These are phyloP conservation scores for Vachellia pachyceras DNA, from an alignment of 306 rosid genomes.

Conservation along the genomic window DNA sequence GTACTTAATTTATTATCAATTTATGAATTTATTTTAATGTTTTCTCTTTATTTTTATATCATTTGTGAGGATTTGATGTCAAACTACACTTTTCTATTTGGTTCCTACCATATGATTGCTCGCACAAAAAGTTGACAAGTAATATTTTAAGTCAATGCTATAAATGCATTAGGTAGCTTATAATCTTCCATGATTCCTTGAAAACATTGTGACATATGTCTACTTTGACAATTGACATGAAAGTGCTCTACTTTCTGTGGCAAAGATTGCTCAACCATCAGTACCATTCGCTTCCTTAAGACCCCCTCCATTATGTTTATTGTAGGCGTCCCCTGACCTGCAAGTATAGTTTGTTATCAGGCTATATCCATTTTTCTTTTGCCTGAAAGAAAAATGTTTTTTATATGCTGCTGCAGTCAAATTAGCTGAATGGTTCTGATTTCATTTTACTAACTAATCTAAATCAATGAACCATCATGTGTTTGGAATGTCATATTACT, in stretches of 20 bases:
- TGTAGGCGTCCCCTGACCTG: background rate
- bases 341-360: conserved; percentile 13
- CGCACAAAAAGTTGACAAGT: background rate
- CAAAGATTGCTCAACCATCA: background rate
- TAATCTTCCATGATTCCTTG: background rate
- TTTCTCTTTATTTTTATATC: background rate
- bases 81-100: background rate
- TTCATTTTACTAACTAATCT: conserved; percentile 9
- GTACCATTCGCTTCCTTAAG: background rate
- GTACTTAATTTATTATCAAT: background rate
- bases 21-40: background rate
- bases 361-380: background rate
- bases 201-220: background rate
- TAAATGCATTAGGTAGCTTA: background rate
- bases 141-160: background rate
- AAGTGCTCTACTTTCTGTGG: background rate
- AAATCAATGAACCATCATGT: conserved; percentile 8
- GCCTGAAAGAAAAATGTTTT: background rate
- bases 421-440: conserved; percentile 32
- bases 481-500: background rate
- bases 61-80: background rate
- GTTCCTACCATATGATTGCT: background rate
- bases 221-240: background rate
- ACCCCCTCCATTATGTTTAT: background rate
- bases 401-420: conserved; percentile 17